Evolutionary conservation across 1,284 basidiomycete genomes (phyloP).

Genomic region (Cutaneotrichosporon sp.): DNA sequence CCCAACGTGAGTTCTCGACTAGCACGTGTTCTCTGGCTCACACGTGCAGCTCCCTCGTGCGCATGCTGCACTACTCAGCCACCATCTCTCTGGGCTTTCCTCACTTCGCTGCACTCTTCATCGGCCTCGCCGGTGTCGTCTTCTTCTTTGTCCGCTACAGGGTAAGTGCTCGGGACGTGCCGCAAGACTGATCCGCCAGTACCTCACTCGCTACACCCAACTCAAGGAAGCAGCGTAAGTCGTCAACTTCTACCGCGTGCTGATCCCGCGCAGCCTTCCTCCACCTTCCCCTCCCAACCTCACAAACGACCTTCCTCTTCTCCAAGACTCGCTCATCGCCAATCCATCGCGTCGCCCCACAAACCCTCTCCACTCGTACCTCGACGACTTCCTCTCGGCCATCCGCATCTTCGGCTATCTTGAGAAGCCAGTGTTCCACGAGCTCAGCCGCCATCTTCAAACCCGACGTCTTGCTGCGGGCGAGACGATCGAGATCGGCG

Average conservation of each 20-base stretch:
- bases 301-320: constrained; percentile 34
- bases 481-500: constrained; percentile 78
- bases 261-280: constrained; percentile 23
- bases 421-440: constrained; percentile 94
- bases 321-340: constrained; percentile 58
- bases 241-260: constrained; percentile 11
- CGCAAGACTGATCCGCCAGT: constrained; percentile 29
- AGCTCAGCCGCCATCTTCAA: constrained; percentile 88
- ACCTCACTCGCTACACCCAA: constrained; percentile 61
- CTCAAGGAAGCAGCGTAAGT: constrained; percentile 75
- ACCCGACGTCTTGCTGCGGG: constrained; percentile 85
- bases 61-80: constrained; percentile 81
- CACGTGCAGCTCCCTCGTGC: constrained; percentile 45
- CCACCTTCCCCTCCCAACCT: constrained; percentile 41
- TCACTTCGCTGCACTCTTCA: constrained; percentile 76
- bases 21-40: constrained; percentile 52
- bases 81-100: constrained; percentile 87
- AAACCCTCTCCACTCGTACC: constrained; percentile 81
- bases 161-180: constrained; percentile 65
- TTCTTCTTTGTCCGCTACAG: constrained; percentile 82
- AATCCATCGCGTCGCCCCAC: constrained; percentile 65
- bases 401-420: constrained; percentile 94
- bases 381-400: constrained; percentile 92
- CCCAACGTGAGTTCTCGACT: constrained; percentile 58
- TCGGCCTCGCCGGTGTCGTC: constrained; percentile 64